These are phyloP conservation scores for Pyrenophora teres DNA, from an alignment of 2,329 filamentous ascomycete species.

Conservation along the genomic window DNA sequence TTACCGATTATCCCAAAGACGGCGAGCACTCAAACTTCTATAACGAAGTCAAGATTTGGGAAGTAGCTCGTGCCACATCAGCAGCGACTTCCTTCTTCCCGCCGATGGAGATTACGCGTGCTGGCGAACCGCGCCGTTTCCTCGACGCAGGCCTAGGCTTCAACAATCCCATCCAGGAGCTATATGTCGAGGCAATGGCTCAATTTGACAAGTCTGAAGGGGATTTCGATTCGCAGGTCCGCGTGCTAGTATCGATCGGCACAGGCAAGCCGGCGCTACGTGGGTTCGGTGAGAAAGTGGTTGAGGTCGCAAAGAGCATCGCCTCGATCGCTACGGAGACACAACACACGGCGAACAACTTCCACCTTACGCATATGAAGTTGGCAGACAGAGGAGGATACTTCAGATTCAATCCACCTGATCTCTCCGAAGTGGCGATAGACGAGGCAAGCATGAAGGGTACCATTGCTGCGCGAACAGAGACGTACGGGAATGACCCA, in stretches of 20 bases:
- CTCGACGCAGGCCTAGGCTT: slow-evolving; percentile 46
- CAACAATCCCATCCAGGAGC: slow-evolving; percentile 53
- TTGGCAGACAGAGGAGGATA: slow-evolving; percentile 3
- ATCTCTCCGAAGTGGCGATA: slow-evolving; percentile 5
- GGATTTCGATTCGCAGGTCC: slow-evolving; percentile 5
- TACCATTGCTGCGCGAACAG: slow-evolving; percentile 1
- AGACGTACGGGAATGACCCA: slow-evolving; percentile 2
- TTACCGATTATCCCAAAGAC: slow-evolving; percentile 7
- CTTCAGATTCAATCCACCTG: slow-evolving; percentile 10
- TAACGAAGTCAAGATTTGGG: slow-evolving; percentile 36
- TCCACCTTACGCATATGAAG: background rate
- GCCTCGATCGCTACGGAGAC: slow-evolving; percentile 13
- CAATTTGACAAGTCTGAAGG: background rate
- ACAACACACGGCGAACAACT: slow-evolving; percentile 11
- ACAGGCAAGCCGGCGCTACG: slow-evolving; percentile 6
- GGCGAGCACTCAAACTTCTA: slow-evolving; percentile 14
- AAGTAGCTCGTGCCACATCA: slow-evolving; percentile 28
- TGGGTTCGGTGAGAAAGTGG: slow-evolving; percentile 7
- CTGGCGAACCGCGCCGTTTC: slow-evolving; percentile 35
- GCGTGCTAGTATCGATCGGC: slow-evolving; percentile 11
- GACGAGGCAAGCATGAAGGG: slow-evolving; percentile 10
- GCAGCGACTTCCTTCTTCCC: slow-evolving; percentile 32
- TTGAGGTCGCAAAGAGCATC: slow-evolving; percentile 8
- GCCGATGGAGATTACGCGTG: slow-evolving; percentile 40
- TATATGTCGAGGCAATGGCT: slow-evolving; percentile 42